Evolutionary conservation across 2,329 filamentous ascomycete genomes (phyloP).

Genomic region (Aspergillus novofumigatus): DNA sequence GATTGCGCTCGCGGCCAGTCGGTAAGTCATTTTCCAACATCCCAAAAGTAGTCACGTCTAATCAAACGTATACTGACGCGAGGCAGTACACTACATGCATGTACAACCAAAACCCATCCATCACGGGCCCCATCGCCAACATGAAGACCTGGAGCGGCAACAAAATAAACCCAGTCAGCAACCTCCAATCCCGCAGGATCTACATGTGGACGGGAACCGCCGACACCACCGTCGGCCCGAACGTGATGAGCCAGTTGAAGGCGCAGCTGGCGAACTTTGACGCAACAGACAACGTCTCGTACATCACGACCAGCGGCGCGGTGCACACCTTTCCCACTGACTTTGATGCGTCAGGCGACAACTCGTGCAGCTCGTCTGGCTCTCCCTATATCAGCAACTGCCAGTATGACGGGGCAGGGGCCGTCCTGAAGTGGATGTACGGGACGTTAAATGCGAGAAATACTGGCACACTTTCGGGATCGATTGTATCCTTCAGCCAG

Average conservation of each 20-base stretch:
- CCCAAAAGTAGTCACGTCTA: not conserved
- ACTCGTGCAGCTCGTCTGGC: slow-evolving; percentile 4
- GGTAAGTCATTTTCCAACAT: not conserved
- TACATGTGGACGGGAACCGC: slow-evolving; percentile 12
- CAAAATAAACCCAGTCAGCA: slow-evolving; percentile 8
- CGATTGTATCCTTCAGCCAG: slow-evolving; percentile 12
- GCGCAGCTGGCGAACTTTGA: slow-evolving; percentile 10
- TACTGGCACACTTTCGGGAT: slow-evolving; percentile 7
- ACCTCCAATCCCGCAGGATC: slow-evolving; percentile 12
- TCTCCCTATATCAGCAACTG: slow-evolving; percentile 17
- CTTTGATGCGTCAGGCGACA: slow-evolving; percentile 13
- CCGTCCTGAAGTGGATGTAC: slow-evolving; percentile 14
- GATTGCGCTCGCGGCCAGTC: slow-evolving; percentile 12
- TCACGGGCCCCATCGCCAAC: slow-evolving; percentile 11
- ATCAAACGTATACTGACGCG: not conserved
- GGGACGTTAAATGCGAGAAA: slow-evolving; percentile 8
- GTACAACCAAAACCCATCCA: slow-evolving; percentile 13
- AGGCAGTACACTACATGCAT: slow-evolving; percentile 13
- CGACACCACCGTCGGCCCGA: slow-evolving; percentile 14
- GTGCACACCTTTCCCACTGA: slow-evolving; percentile 17
- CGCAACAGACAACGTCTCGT: slow-evolving; percentile 5
- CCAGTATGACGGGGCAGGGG: slow-evolving; percentile 17
- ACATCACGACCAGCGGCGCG: slow-evolving; percentile 13
- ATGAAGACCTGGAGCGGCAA: slow-evolving; percentile 16
- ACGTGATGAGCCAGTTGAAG: slow-evolving; percentile 16